Conservation (phyloP, 1,284 basidiomycete species). For the Chiua sp. region DNA sequence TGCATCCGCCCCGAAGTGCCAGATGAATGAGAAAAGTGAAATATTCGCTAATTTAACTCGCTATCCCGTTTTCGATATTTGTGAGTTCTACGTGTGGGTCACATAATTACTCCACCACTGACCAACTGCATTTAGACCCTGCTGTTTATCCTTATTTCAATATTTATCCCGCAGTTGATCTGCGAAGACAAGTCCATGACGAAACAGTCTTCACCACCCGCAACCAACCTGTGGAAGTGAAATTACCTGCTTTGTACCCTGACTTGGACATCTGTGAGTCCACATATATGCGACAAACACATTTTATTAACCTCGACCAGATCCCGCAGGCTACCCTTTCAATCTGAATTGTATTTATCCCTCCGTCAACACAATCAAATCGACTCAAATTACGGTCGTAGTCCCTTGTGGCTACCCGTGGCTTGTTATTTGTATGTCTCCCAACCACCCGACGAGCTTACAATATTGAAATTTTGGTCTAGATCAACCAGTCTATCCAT, state of each 20-base stretch:
- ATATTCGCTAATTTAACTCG: background rate
- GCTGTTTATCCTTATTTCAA: conserved; percentile 36
- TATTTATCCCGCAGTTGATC: conserved; percentile 29
- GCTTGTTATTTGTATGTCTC: conserved; percentile 30
- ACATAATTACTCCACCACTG: background rate
- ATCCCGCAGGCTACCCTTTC: conserved; percentile 26
- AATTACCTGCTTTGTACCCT: conserved; percentile 18
- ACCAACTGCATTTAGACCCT: conserved; percentile 26
- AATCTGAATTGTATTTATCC: conserved; percentile 30
- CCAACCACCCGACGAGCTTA: background rate
- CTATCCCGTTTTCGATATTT: conserved; percentile 27
- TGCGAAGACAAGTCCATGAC: conserved; percentile 6
- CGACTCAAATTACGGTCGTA: background rate
- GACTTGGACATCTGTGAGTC: conserved; percentile 30
- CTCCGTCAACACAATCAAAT: background rate
- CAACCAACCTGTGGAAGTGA: conserved; percentile 11
- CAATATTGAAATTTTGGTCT: conserved; percentile 1
- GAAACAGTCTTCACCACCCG: background rate
- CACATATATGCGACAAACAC: background rate
- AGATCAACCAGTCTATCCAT: conserved; percentile 32
- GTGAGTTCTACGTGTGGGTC: conserved; percentile 16
- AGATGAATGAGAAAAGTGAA: conserved; percentile 2
- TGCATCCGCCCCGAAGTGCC: background rate
- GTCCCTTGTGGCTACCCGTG: conserved; percentile 24
- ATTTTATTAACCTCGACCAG: conserved; percentile 15